These are phyloP conservation scores for Tremella yokohamensis DNA, from an alignment of 768 basidiomycete species.

Conservation along the genomic window DNA sequence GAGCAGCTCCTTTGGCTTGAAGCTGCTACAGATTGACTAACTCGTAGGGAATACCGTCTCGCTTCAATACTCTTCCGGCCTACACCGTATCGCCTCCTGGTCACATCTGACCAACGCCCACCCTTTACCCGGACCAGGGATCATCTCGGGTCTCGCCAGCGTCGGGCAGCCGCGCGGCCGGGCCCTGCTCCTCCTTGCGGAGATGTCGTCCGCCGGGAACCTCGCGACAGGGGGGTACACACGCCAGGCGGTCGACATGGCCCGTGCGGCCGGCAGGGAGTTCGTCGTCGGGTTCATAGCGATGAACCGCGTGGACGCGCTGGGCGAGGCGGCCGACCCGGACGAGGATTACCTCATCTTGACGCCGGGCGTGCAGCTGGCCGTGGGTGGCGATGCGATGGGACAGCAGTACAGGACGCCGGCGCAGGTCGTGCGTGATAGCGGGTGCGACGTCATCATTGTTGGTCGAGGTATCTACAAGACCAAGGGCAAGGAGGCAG, in stretches of 20 bases:
- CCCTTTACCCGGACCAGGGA: constrained; percentile 89
- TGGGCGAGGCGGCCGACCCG: constrained; percentile 6
- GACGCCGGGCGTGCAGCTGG: constrained; percentile 88
- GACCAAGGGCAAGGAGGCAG: constrained; percentile 53
- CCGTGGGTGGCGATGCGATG: constrained; percentile 72
- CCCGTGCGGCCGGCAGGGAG: constrained; percentile 64
- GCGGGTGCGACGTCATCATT: constrained; percentile 92
- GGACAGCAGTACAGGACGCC: constrained; percentile 96
- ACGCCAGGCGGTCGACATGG: constrained; percentile 78
- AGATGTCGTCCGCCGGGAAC: constrained; percentile 90
- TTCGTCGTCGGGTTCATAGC: constrained; percentile 98
- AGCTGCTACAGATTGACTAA: background rate
- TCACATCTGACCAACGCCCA: constrained; percentile 97
- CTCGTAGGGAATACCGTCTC: constrained; percentile 88
- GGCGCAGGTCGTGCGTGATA: constrained; percentile 69
- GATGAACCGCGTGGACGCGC: constrained; percentile 71
- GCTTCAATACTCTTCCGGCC: constrained; percentile 86
- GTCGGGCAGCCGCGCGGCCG: constrained; percentile 80
- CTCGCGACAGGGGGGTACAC: constrained; percentile 83
- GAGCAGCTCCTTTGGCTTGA: constrained; percentile 25
- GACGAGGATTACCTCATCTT: constrained; percentile 80
- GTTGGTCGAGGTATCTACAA: constrained; percentile 95
- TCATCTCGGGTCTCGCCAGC: constrained; percentile 81
- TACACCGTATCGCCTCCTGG: constrained; percentile 92
- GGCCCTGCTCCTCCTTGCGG: constrained; percentile 84